Conservation (phyloP, 2,329 filamentous ascomycete species). For the Emydomyces testavorans region DNA sequence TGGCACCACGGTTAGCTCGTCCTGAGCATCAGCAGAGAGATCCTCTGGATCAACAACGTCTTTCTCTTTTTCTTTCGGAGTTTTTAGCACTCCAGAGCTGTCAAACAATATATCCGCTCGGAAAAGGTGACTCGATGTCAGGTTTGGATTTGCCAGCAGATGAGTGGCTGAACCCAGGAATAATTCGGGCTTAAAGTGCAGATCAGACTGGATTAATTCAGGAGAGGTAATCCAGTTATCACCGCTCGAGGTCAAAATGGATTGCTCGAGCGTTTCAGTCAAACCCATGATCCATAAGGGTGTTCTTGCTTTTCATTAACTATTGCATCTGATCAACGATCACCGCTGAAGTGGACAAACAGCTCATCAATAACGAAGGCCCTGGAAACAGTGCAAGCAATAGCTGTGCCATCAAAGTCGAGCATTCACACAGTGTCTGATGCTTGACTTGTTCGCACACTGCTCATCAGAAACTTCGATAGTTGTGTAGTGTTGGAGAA, state of each 20-base stretch:
- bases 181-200: slow-evolving; percentile 23
- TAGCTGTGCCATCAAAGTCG: no score
- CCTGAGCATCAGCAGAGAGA: slow-evolving; percentile 1
- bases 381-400: no score
- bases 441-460: no score
- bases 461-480: no score
- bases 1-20: slow-evolving; percentile 13
- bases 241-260: slow-evolving; percentile 16
- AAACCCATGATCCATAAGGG: not conserved
- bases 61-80: slow-evolving; percentile 25
- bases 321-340: no score
- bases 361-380: no score
- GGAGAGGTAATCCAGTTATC: slow-evolving; percentile 27
- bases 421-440: no score
- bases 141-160: slow-evolving; percentile 43
- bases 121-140: slow-evolving; percentile 48
- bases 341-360: no score
- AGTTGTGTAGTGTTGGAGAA: no score
- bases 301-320: not conserved
- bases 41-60: slow-evolving; percentile 12
- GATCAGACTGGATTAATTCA: slow-evolving; percentile 21
- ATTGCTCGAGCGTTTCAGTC: slow-evolving; percentile 22
- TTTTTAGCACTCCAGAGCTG: slow-evolving; percentile 33
- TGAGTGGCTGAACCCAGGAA: slow-evolving; percentile 42
- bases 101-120: slow-evolving; percentile 51